Evolutionary conservation across 768 basidiomycete species (phyloP).

Genomic region (Mycena rebaudengoi): DNA sequence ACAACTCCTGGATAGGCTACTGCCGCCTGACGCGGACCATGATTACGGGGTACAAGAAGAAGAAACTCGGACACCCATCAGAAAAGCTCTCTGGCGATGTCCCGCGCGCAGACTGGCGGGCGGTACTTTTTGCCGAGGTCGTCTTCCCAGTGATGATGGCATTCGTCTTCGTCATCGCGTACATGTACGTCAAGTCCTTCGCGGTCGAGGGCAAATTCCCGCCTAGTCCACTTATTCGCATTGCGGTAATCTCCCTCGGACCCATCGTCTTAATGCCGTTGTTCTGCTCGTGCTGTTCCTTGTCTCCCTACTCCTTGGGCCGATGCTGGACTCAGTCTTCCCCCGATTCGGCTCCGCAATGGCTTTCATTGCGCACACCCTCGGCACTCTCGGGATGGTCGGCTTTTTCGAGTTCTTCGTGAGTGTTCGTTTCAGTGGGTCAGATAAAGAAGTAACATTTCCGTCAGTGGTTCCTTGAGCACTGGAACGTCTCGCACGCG

Average conservation of each 20-base stretch:
- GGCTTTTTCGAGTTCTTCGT: slow-evolving; percentile 98
- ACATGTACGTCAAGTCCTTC: slow-evolving; percentile 94
- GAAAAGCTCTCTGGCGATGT: slow-evolving; percentile 97
- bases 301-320: slow-evolving; percentile 90
- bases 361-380: slow-evolving; percentile 87
- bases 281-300: slow-evolving; percentile 87
- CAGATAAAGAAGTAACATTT: slow-evolving; percentile 28
- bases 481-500: slow-evolving; percentile 91
- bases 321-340: slow-evolving; percentile 84
- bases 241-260: slow-evolving; percentile 92
- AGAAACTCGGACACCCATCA: slow-evolving; percentile 94
- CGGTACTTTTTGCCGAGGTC: slow-evolving; percentile 88
- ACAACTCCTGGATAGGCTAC: slow-evolving; percentile 99
- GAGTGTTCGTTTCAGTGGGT: slow-evolving; percentile 39
- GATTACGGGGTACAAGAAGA: slow-evolving; percentile 99
- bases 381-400: slow-evolving; percentile 86
- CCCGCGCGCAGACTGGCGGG: slow-evolving; percentile 93
- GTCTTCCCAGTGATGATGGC: slow-evolving; percentile 89
- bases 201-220: slow-evolving; percentile 69
- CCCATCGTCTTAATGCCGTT: slow-evolving; percentile 96
- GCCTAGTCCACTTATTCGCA: slow-evolving; percentile 91
- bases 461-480: slow-evolving; percentile 89
- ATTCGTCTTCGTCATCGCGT: slow-evolving; percentile 84
- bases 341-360: slow-evolving; percentile 92
- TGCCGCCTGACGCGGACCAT: slow-evolving; percentile 97